Base-by-base conservation (phyloP, 2,329 filamentous ascomycete species). In the Stachybotrys elegans region DNA sequence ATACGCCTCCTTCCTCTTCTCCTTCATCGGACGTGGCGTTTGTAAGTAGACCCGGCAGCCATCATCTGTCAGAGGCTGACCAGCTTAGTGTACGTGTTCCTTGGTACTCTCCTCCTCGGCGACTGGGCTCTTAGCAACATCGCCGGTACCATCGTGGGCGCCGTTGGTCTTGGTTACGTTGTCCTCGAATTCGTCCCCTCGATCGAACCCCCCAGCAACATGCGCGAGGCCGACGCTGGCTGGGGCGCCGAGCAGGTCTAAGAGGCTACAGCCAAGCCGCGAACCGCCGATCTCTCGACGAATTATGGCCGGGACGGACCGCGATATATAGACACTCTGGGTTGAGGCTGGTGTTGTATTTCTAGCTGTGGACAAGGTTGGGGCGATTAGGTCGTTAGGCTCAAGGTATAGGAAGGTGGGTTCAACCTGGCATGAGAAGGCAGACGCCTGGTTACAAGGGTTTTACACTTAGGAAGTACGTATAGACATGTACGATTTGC, bases 1-100 rank as follows among this genome's bases (percentile, higher is more conserved):
- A 70, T 95, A 97, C 73, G 92, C 90, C 43, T 95, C 89, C 11
- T 98, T 98, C 76, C 84, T 97, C 69, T 97, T 97, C 76, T 95
- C 88, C 46, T 97, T 98, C 77, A 72, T 97, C 56, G 93, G 93
- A 49, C 90, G 93, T 62, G 93, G 93, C 69, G 76, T 89, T 65
- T 97, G 91, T 95, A 81, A 71, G 89, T 83, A 14, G 29, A 6
- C 13, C 16, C 31, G 11, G 14, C 13, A 38, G 3, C 3, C 6
- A 1, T 3, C 16, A 20, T 6, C 3, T n/a, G 9, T 17, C 43
- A 42, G 37, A 21, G 47, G 34, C 13, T 45, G 39, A 34, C 25
- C 14, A 17, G 21, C 19, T 2, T 48, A 95, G 91, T 98, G 75
- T 98, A 98, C 78, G 79, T 97, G 69, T 97, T 98, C 69, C 76